Percentiles rank a stretch among this genome's conserved stretches.
These are phyloP conservation scores for Xylariaceae sp. DNA, from an alignment of 2,329 filamentous ascomycete species.

Conservation along the genomic window DNA sequence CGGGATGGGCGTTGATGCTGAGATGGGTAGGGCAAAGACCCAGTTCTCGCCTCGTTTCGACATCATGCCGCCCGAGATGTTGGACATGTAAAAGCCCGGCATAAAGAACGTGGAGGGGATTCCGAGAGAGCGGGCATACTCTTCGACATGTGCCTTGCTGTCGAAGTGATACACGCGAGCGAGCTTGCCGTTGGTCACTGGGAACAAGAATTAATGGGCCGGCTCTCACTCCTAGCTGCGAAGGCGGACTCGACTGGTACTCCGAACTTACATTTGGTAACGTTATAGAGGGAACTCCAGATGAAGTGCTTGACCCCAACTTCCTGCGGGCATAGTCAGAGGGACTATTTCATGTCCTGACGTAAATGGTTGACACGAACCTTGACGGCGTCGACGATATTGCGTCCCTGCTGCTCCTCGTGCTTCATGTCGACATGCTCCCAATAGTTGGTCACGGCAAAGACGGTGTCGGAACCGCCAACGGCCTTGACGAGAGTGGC, in stretches of 20 bases:
- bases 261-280: constrained; percentile 35
- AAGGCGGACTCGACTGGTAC: background rate
- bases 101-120: constrained; percentile 47
- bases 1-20: constrained; percentile 31
- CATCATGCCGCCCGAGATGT: constrained; percentile 34
- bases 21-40: constrained; percentile 32
- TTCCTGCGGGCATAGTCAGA: constrained; percentile 27
- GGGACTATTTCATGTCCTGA: background rate
- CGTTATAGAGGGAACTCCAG: constrained; percentile 39
- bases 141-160: constrained; percentile 49
- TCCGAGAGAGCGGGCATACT: constrained; percentile 44
- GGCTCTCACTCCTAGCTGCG: background rate
- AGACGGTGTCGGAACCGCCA: constrained; percentile 43
- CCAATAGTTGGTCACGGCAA: constrained; percentile 49
- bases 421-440: constrained; percentile 37
- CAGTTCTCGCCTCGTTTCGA: constrained; percentile 30
- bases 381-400: constrained; percentile 43
- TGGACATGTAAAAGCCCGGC: constrained; percentile 51
- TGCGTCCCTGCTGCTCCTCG: constrained; percentile 42
- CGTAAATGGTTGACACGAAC: constrained; percentile 18
- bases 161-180: constrained; percentile 48
- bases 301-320: constrained; percentile 39
- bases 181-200: constrained; percentile 38
- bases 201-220: constrained; percentile 1
- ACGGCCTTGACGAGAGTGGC: constrained; percentile 41